phyloP scores from a whole-genome alignment of 1,284 basidiomycete genomes.

The Ganoderma meredithae region DNA sequence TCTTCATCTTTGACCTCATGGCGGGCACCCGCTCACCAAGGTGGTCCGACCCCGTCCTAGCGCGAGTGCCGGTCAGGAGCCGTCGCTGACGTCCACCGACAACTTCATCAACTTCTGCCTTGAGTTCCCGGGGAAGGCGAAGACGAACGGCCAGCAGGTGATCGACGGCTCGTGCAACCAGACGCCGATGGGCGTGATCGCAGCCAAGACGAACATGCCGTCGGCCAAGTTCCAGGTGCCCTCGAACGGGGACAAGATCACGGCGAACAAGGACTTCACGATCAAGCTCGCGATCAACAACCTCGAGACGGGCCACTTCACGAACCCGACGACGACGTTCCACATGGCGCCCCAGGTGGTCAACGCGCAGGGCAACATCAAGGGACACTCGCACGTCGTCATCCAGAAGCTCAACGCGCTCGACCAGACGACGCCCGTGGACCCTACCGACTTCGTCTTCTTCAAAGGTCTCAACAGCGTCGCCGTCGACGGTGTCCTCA shows the following conservation, averaged over 20 bases:
- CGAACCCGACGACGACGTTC: conserved; percentile 59
- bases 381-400: conserved; percentile 56
- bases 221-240: conserved; percentile 54
- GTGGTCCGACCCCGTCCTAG: conserved; percentile 23
- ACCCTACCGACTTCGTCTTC: conserved; percentile 68
- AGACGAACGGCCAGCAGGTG: conserved; percentile 56
- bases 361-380: conserved; percentile 51
- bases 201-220: conserved; percentile 52
- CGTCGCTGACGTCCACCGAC: conserved; percentile 57
- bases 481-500: conserved; percentile 57
- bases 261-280: conserved; percentile 53
- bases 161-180: conserved; percentile 68
- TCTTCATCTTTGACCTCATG: background rate
- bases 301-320: conserved; percentile 56
- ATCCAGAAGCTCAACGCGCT: conserved; percentile 61
- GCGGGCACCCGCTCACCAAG: background rate
- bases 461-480: conserved; percentile 66
- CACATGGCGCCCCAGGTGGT: conserved; percentile 63
- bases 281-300: conserved; percentile 53
- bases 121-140: conserved; percentile 41
- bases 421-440: conserved; percentile 55
- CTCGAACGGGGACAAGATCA: conserved; percentile 48
- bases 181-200: conserved; percentile 48
- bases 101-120: conserved; percentile 64
- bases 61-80: conserved; percentile 50